Evolutionary conservation across 331 rosid genomes (phyloP), one percentile per base, ranked within the genome.

Genomic region (Malus hybrid): DNA sequence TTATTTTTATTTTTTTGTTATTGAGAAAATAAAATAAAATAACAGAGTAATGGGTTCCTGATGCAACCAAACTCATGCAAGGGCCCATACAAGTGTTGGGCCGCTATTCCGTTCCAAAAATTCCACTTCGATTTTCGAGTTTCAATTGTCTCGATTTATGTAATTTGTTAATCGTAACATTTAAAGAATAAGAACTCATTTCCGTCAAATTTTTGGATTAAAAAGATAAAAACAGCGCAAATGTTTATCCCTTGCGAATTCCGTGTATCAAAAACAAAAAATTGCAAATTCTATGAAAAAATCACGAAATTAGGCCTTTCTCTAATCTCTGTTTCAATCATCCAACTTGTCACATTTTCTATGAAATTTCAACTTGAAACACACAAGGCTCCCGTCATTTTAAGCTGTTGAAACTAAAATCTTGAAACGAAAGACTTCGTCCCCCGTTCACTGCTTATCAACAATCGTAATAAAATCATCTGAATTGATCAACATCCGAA

Each of bases 401-500:
- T 24, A 60, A 24, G 28, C 29, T 11, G 30, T 22, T 3, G 22
- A 33, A 44, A 71, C 26, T 6, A 71, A 56, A 57, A 13, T 22
- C 0, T 44, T 7, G 3, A 57, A 18, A 52, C 46, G 57, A 52
- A 52, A 52, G 18, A 1, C 57, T 52, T 52, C 57, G 20, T 16
- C 32, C 4, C 56, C 46, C 64, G 36, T 33, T 68, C 74, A 53
- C 24, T 16, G 71, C 68, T 68, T 77, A 36, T 68, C 68, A 72
- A 50, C 66, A 67, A 82, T 76, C 76, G 87, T 71, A 72, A 20
- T 75, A 57, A 33, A 60, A 46, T 67, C 55, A 73, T 81, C 84
- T 55, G 80, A 42, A 84, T 82, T 84, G 66, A 94, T 84, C 50
- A 85, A 63, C 15, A 92, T 76, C 28, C 89, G 89, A 79, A 90